phyloP scores from a whole-genome alignment of 2,329 filamentous ascomycete species.

The Zalaria obscura region DNA sequence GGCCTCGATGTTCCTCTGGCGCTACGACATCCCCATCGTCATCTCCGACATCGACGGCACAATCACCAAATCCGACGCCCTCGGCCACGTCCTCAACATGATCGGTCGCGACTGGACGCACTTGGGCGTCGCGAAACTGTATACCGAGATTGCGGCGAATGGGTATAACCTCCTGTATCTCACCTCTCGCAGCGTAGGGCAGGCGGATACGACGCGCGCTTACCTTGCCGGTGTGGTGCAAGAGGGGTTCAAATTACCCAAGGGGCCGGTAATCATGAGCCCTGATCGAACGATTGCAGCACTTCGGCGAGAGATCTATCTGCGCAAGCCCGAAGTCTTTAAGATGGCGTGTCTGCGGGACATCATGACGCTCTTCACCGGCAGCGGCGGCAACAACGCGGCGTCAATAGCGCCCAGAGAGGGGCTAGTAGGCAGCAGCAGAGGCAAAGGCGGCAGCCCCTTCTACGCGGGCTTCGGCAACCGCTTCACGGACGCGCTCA shows the following conservation, averaged over 20 bases:
- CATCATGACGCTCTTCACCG: slow-evolving; percentile 69
- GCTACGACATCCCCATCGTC: slow-evolving; percentile 78
- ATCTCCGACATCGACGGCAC: slow-evolving; percentile 98
- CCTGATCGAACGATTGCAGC: slow-evolving; percentile 93
- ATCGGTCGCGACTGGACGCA: slow-evolving; percentile 98
- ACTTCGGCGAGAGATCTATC: slow-evolving; percentile 78
- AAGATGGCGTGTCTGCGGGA: slow-evolving; percentile 98
- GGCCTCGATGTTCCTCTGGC: slow-evolving; percentile 90
- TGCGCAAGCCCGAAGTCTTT: slow-evolving; percentile 95
- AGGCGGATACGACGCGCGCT: slow-evolving; percentile 76
- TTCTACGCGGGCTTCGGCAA: slow-evolving; percentile 98
- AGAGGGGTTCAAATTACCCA: slow-evolving; percentile 72
- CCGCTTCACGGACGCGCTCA: slow-evolving; percentile 86
- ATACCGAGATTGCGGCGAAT: slow-evolving; percentile 87
- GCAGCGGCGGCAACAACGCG: slow-evolving; percentile 18
- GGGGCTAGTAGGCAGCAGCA: neutral
- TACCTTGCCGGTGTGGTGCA: slow-evolving; percentile 85
- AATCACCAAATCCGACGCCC: slow-evolving; percentile 61
- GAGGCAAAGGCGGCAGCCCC: slow-evolving; percentile 33
- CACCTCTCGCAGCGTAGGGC: slow-evolving; percentile 84
- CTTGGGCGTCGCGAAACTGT: slow-evolving; percentile 88
- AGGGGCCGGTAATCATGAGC: slow-evolving; percentile 85
- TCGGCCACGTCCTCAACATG: slow-evolving; percentile 85
- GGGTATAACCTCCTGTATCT: slow-evolving; percentile 99
- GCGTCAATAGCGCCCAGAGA: neutral